Percentiles rank a stretch among this genome's conserved stretches.
phyloP scores from a whole-genome alignment of 495 filamentous ascomycete species.

The Podospora bellae-mahoneyi region DNA sequence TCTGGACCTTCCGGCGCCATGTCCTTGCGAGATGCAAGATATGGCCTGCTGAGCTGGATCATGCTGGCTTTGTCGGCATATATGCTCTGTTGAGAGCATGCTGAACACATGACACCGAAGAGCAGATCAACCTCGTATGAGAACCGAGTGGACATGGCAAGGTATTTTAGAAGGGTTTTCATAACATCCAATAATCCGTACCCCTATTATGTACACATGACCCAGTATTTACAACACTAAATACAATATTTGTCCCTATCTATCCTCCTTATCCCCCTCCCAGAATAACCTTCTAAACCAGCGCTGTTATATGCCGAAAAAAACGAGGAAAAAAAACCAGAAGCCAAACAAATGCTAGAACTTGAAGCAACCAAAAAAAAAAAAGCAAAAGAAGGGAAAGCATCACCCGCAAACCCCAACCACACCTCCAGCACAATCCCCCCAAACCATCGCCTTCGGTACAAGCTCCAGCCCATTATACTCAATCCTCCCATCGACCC shows the following conservation, averaged over 20 bases:
- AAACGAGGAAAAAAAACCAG: background rate
- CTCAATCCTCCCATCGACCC: slow-evolving; percentile 1
- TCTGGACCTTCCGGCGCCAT: background rate
- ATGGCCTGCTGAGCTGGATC: background rate
- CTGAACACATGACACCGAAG: no score
- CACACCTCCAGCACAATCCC: background rate
- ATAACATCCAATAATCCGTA: background rate
- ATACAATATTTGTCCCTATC: background rate
- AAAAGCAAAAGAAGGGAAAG: background rate
- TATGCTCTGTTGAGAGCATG: background rate
- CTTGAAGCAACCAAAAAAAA: background rate
- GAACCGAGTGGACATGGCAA: background rate
- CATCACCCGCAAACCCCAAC: background rate
- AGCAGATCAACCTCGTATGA: background rate
- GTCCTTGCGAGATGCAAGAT: background rate
- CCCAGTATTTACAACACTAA: background rate
- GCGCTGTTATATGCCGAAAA: background rate
- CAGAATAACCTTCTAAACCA: background rate
- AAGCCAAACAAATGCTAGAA: background rate
- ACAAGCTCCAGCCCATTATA: slow-evolving; percentile 20
- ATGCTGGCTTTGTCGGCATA: background rate
- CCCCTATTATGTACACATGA: background rate
- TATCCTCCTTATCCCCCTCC: no score
- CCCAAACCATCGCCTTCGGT: slow-evolving; percentile 18
- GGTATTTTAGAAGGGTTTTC: background rate